Base-by-base conservation (phyloP, 2,329 filamentous ascomycete genomes). In the Fusarium fracticaudum region DNA sequence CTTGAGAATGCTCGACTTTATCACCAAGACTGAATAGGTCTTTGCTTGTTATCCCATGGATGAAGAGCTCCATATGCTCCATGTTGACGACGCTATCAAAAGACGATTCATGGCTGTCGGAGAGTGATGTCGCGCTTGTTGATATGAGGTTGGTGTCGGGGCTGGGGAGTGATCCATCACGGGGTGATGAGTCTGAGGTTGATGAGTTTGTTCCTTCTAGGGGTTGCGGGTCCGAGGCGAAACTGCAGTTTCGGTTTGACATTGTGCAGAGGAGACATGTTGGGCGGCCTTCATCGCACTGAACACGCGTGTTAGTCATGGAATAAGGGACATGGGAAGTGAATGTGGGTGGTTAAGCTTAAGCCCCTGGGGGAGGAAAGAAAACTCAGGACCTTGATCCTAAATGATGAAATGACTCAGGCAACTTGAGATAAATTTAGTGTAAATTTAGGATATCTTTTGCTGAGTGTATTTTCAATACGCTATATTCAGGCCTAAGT, bases 281-380 rank as follows among this genome's bases (percentile, higher is more conserved):
- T 13, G 73, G 73, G 0, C 26, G 73, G 12, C 73, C 60, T 38
- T 76, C 73, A n/a, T 76, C 73, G 15, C 73, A 76, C 73, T 76
- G 20, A 18, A 55, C 45, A 54, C 51, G 51, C 47, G 68, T 72
- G 61, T 73, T 73, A 71, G 67, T 63, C 35, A 58, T 33, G 2
- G 11, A 2, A 22, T 15, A 15, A 17, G 33, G 14, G 14, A 11
- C 2, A 5, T 4, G 3, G 4, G 24, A 9, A 13, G 4, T 9
- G 2, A 40, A 40, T 4, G 10, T 3, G 5, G 20, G 20, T 8
- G 4, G n/a, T 29, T 11, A n/a, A 41, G 51, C 15, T 43, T 20
- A 31, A 43, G 14, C 0, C 14, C 33, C 33, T 35, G 0, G 33
- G 33, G 7, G 3, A 35, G 6, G 33, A 35, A 35, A 35, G 33